Base-by-base conservation (phyloP, 352 stramenopile species). In the Pythium scleroteichum region DNA sequence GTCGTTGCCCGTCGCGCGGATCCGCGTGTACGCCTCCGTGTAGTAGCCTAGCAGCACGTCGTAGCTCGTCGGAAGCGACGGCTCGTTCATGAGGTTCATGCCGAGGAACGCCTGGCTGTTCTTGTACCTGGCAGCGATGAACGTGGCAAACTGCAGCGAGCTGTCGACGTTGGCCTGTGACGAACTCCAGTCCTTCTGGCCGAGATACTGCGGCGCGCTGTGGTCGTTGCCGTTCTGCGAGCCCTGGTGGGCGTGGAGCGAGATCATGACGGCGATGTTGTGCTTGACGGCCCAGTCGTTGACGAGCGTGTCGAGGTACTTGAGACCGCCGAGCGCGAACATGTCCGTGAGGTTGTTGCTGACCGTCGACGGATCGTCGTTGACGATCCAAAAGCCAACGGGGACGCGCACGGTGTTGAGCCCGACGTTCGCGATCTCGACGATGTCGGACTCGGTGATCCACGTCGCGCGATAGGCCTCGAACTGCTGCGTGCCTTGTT, bases 201-300 rank as follows among this genome's bases (percentile, higher is more conserved):
- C 0, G 57, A 35, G 17, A n/a, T 66, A 47, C 0, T 55, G 17
- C 40, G 73, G 74, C 3, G 71, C 53, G 32, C 72, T 88, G 46
- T 85, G 74, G 49, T 85, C 78, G 58, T 67, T 71, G 12, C 76
- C 75, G 26, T 89, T 89, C 60, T 89, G 77, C 4, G 75, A 86
- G 8, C 76, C 75, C 19, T 75, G 60, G 42, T 85, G 75, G 1
- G 75, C 62, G 53, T 87, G 79, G 13, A 87, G 66, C 45, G 76
- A 86, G 14, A 87, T 53, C 51, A 86, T 69, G 12, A 88, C 79
- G 1, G 79, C 66, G 7, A 87, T 6, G 38, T 87, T 82, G 67
- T 82, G 75, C 65, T 73, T 75, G 38, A 71, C 42, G 16, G 66
- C 75, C 79, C 77, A 89, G 1, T 64, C 40, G 55, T 73, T 75